Evolutionary conservation across 352 stramenopile genomes (phyloP).

Genomic region (Phytopythium ostracodes): DNA sequence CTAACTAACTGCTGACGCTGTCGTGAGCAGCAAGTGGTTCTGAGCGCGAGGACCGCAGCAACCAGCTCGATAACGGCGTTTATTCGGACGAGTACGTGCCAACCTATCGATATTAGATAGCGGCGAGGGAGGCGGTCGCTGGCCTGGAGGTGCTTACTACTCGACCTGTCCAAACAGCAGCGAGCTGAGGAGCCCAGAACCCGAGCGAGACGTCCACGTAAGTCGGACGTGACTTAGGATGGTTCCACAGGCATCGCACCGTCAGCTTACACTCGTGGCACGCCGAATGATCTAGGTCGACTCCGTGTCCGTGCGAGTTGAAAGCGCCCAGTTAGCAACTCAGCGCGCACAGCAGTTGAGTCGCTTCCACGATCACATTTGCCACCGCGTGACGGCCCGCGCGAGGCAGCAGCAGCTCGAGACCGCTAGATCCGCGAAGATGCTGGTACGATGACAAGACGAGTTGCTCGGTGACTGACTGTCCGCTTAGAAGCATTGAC

Average conservation of each 20-base stretch:
- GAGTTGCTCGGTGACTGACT: no score
- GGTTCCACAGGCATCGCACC: background rate
- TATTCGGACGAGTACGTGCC: background rate
- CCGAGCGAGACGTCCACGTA: background rate
- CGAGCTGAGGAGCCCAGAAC: background rate
- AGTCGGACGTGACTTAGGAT: background rate
- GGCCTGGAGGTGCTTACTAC: background rate
- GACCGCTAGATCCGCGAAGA: conserved; percentile 17
- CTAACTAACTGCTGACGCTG: background rate
- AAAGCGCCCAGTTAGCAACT: conserved; percentile 26
- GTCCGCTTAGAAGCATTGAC: background rate
- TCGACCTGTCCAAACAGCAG: background rate
- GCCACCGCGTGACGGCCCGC: conserved; percentile 42
- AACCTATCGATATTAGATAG: background rate
- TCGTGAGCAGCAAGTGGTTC: background rate
- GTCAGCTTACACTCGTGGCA: background rate
- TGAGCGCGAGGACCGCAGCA: background rate
- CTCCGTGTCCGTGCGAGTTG: conserved; percentile 27
- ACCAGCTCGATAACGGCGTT: background rate
- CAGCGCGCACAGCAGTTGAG: conserved; percentile 40
- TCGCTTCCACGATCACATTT: conserved; percentile 61
- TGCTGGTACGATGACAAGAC: conserved; percentile 15
- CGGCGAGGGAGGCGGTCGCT: no score
- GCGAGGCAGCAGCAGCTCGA: conserved; percentile 34
- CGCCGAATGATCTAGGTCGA: conserved; percentile 16